Base-by-base conservation (phyloP, 2,329 filamentous ascomycete genomes). In the Phialophora chinensis region DNA sequence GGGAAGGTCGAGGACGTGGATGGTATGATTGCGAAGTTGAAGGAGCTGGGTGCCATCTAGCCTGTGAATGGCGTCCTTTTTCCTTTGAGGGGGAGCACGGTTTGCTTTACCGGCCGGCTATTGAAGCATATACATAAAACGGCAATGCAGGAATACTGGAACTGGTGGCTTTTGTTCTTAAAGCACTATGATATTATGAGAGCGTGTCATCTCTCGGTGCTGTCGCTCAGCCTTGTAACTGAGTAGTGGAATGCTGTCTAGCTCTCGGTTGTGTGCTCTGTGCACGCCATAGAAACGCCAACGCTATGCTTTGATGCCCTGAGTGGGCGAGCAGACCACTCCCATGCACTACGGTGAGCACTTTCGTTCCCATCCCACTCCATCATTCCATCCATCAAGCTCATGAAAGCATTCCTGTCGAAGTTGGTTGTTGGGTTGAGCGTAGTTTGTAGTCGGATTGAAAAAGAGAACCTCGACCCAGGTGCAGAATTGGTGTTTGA, bases 1-100 rank as follows among this genome's bases (percentile, higher is more conserved):
- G 93, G 92, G 73, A 99, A 98, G 88, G 95, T 99, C 23, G 93
- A 97, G 76, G 91, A 97, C 83, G 95, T 99, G 25, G 93, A 96
- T 79, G 93, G 93, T n/a, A 87, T 99, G 80, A 89, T 99, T 75
- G 80, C 86, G 66, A 97, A 95, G 86, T 84, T 99, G 77, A 98
- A 98, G 87, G 94, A 99, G 83, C 83, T 99, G 71, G 95, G 95
- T 73, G 95, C 93, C 70, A 82, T 97, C 81, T 97, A 87, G 76
- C 42, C 23, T 35, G 53, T 14, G 3, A 20, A 1, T 4, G 23
- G 35, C 29, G 53, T 55, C 10, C 10, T 33, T n/a, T 31, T 35
- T 8, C 17, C 14, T 35, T 55, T 6, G 27, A n/a, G 53, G 2
- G 29, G n/a, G 12, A 7, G 53, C 29, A 17, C 10, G 29, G 12